Evolutionary conservation across 257 asterid genomes (phyloP), one percentile per base, ranked within the genome.

Genomic region (Ocimum tenuiflorum): DNA sequence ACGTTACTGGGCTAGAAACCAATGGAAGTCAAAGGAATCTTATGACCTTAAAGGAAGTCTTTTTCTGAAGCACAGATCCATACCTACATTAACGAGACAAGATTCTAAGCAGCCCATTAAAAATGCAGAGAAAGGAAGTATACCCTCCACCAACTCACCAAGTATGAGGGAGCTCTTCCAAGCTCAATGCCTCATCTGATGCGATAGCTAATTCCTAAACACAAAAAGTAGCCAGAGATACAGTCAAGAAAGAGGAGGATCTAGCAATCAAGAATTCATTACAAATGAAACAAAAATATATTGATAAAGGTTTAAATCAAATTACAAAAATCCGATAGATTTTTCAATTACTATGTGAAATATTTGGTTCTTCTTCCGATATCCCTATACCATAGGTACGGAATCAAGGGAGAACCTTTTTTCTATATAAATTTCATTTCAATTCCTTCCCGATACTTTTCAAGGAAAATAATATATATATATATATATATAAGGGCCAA

Each of bases 91-190:
- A 29, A 24, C 41, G 58, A 62, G 31, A 19, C 62, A 31, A 65
- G 57, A 20, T 67, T 63, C 63, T 59, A 51, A 47, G 50, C 48
- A 73, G 58, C 43, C 73, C 24, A 62, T 10, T 12, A 62, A 65
- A 14, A 64, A 19, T 7, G 43, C 36, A 63, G 1, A 53, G 43
- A 60, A 67, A 68, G 59, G 47, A n/a, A 14, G 63, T 76, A 68
- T 53, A 90, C 99, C 99, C 99, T 73, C 83, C 99, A 2, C 99
- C n/a, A n/a, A n/a, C n/a, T n/a, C n/a, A n/a, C n/a, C 99, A 73
- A 86, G 91, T 61, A 94, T 73, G 74, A 94, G 99, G 99, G 11
- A 94, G 80, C 80, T 90, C 99, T 66, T 94, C 99, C 79, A 94
- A 75, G 84, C 99, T 94, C 88, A 94, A 79, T 63, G 97, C 97